Percentiles rank a stretch among this genome's conserved stretches.
phyloP scores from a whole-genome alignment of 495 filamentous ascomycete species.

The Podospora comata region DNA sequence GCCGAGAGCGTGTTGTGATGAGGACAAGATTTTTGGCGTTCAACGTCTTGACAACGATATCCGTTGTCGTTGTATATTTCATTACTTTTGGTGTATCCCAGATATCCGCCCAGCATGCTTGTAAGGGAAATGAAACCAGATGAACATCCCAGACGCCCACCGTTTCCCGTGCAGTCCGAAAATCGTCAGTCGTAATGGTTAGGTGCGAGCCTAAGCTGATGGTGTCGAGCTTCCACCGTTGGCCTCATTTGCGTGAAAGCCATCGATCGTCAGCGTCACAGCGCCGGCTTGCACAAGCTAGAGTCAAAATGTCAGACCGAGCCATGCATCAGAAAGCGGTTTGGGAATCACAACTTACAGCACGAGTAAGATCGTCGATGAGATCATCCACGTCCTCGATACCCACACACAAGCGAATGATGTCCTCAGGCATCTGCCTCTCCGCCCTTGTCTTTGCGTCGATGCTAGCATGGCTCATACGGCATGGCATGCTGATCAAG shows the following conservation, averaged over 20 bases:
- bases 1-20: neutral
- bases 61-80: slow-evolving; percentile 14
- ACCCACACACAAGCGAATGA: slow-evolving; percentile 91
- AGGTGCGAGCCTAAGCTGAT: slow-evolving; percentile 15
- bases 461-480: slow-evolving; percentile 99
- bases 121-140: neutral
- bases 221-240: slow-evolving; percentile 14
- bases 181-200: neutral
- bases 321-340: neutral
- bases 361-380: slow-evolving; percentile 86
- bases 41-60: slow-evolving; percentile 1
- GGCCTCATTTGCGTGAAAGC: slow-evolving; percentile 57
- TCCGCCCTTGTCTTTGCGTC: slow-evolving; percentile 89
- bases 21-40: neutral
- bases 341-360: slow-evolving; percentile 58
- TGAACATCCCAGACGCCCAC: neutral
- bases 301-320: slow-evolving; percentile 3
- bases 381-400: slow-evolving; percentile 93
- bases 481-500: slow-evolving; percentile 97
- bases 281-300: slow-evolving; percentile 92
- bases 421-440: slow-evolving; percentile 89
- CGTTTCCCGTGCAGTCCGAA: neutral
- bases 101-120: slow-evolving; percentile 5
- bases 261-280: slow-evolving; percentile 77
- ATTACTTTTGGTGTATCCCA: slow-evolving; percentile 9